phyloP scores from a whole-genome alignment of 2,329 filamentous ascomycete species.

The Polychaeton citri region DNA sequence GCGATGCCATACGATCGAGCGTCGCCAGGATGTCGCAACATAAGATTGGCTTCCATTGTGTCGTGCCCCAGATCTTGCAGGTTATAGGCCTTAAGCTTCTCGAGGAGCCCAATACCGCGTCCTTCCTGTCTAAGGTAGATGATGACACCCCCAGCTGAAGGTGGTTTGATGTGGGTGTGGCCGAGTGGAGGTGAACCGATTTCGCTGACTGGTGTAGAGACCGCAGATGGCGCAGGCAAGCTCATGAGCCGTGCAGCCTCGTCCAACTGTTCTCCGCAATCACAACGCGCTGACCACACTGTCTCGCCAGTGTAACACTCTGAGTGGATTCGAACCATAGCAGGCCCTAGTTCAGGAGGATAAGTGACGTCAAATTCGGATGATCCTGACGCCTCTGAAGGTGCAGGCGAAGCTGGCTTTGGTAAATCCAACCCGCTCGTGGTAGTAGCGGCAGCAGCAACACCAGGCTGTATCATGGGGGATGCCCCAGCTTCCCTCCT shows the following conservation, averaged over 20 bases:
- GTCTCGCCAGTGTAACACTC: slow-evolving; percentile 99
- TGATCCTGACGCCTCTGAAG: neutral
- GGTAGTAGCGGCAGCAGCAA: slow-evolving; percentile 1
- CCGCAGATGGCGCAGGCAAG: slow-evolving; percentile 15
- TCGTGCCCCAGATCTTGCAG: slow-evolving; percentile 94
- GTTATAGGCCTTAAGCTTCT: slow-evolving; percentile 97
- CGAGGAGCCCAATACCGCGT: slow-evolving; percentile 81
- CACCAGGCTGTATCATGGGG: neutral
- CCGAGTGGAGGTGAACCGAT: slow-evolving; percentile 2
- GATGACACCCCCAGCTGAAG: slow-evolving; percentile 66
- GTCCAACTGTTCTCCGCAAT: slow-evolving; percentile 95
- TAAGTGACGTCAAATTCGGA: slow-evolving; percentile 3
- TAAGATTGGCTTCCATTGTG: slow-evolving; percentile 87
- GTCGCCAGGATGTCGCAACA: slow-evolving; percentile 85
- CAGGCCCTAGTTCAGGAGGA: slow-evolving; percentile 32
- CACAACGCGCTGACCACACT: slow-evolving; percentile 93
- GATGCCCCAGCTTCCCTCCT: slow-evolving; percentile 25
- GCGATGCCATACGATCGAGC: slow-evolving; percentile 92
- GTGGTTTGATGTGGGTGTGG: slow-evolving; percentile 18
- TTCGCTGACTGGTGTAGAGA: slow-evolving; percentile 14
- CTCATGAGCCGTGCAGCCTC: slow-evolving; percentile 89
- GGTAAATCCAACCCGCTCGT: neutral
- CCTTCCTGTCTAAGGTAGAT: slow-evolving; percentile 94
- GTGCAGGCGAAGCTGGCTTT: neutral
- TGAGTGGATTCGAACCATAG: slow-evolving; percentile 87